Evolutionary conservation across 2,329 filamentous ascomycete species (phyloP), one percentile per base, ranked within the genome.

Genomic region (Parastagonospora nodorum): DNA sequence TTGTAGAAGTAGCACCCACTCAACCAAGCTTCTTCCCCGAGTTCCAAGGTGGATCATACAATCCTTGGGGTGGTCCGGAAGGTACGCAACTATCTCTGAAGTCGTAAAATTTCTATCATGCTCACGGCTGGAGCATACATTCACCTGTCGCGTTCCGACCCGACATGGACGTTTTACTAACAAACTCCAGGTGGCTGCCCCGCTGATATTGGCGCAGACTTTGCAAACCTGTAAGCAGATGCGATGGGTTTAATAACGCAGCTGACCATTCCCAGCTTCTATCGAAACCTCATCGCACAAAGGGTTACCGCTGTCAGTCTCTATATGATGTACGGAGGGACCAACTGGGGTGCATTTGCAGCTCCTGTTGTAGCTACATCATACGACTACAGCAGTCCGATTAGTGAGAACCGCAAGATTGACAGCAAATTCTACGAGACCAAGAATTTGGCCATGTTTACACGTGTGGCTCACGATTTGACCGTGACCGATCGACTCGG

Each of bases 301-400:
- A 76, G 82, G 1, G 78, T 86, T 3, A 84, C 82, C 0, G 82
- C 82, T 0, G 78, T 86, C 47, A 85, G 79, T 28, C 67, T 88
- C 2, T 88, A 88, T 64, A 87, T 88, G 84, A 71, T 85, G 44
- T 88, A 80, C 45, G 85, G 85, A 4, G 85, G 85, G 2, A 87
- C 85, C 0, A 86, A 83, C 54, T 87, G 83, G 84, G 84, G 84
- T 5, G 80, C 80, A 41, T 72, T 85, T 28, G 80, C 83, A 10
- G 78, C 79, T 4, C 83, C 84, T 0, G 79, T 82, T 1, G 83
- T 84, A 28, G 83, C 79, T 1, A 83, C 81, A 2, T 85, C 82
- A 29, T 87, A 87, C 57, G 85, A 87, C 63, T 87, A 87, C 64
- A 84, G 81, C 5, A 81, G 83, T 4, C 84, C 84, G 0, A 83